Evolutionary conservation across 768 basidiomycete species (phyloP), one percentile per base, ranked within the genome.

Genomic region (Amanita molliuscula): DNA sequence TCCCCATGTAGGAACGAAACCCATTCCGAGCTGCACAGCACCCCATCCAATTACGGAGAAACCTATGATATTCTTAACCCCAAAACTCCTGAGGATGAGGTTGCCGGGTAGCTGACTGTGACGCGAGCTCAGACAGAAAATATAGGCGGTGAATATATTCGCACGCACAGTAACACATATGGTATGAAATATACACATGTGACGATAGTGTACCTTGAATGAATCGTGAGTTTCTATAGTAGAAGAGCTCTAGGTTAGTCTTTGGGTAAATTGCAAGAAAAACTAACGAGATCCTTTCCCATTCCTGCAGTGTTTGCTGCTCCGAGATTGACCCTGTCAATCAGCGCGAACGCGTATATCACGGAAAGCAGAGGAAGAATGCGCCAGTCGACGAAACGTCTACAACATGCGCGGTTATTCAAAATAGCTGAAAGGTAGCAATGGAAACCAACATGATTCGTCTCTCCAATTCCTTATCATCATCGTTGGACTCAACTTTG

Each of bases 21-120:
- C 73, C 73, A 75, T 74, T 37, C 65, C 66, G 0, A 75, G 59
- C 42, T 73, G 68, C 6, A 72, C 69, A 4, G 64, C 61, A 18
- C 71, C 73, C 72, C 74, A 76, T 28, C 65, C 64, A 28, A 71
- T 46, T 2, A 68, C 65, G 23, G 64, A 67, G 50, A 69, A 66
- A 2, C 72, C 64, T 36, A 76, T 58, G 67, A 67, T 72, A 54
- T 73, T 71, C 35, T 71, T 67, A 29, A 69, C 68, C 10, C 73
- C 72, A 33, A 74, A 62, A 49, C 62, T 64, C 28, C 70, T 67
- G 23, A 76, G 61, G 16, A 73, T 59, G 10, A 72, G 59, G 55
- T 70, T 75, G 29, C 70, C 70, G 10, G 74, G 74, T 29, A 76
- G 59, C 57, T 76, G 73, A 8, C 73, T 75, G 33, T 5, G 53